Percentiles rank a stretch among this genome's conserved stretches.
Evolutionary conservation across 2,329 filamentous ascomycete species (phyloP).

Genomic region (Trichoderma sp.): DNA sequence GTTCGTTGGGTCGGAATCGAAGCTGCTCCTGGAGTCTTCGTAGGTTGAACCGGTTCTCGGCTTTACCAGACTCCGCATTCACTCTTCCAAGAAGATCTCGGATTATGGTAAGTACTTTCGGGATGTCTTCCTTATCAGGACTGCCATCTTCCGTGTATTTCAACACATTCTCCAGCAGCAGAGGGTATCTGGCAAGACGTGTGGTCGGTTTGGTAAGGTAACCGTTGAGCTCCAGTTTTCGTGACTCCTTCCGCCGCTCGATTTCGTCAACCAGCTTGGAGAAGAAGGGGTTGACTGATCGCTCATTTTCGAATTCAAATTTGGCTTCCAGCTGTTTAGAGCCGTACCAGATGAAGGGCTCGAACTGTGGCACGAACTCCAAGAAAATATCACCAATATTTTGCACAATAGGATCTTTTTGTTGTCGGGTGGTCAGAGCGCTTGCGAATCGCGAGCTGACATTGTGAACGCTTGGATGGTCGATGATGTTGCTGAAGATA

Average conservation of each 20-base stretch:
- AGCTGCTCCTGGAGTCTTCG: slow-evolving; percentile 88
- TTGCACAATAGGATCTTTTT: slow-evolving; percentile 82
- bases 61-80: slow-evolving; percentile 93
- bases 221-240: slow-evolving; percentile 94
- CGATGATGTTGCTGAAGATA: slow-evolving; percentile 94
- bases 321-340: slow-evolving; percentile 95
- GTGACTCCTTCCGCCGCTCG: slow-evolving; percentile 90
- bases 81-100: slow-evolving; percentile 82
- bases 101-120: slow-evolving; percentile 82
- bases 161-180: slow-evolving; percentile 84
- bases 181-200: slow-evolving; percentile 85
- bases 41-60: slow-evolving; percentile 95
- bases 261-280: slow-evolving; percentile 93
- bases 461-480: slow-evolving; percentile 73
- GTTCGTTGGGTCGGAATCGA: slow-evolving; percentile 84
- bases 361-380: slow-evolving; percentile 86
- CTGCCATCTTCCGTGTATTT: slow-evolving; percentile 90
- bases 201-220: slow-evolving; percentile 98
- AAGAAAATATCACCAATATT: slow-evolving; percentile 93
- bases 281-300: slow-evolving; percentile 79
- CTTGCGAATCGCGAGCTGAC: slow-evolving; percentile 89
- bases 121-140: slow-evolving; percentile 87
- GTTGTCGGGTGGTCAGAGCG: slow-evolving; percentile 83
- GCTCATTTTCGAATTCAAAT: slow-evolving; percentile 96
- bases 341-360: slow-evolving; percentile 94